These are phyloP conservation scores for Amoebophrya sp. DNA, from an alignment of 169 alveolate genomes.

Conservation along the genomic window DNA sequence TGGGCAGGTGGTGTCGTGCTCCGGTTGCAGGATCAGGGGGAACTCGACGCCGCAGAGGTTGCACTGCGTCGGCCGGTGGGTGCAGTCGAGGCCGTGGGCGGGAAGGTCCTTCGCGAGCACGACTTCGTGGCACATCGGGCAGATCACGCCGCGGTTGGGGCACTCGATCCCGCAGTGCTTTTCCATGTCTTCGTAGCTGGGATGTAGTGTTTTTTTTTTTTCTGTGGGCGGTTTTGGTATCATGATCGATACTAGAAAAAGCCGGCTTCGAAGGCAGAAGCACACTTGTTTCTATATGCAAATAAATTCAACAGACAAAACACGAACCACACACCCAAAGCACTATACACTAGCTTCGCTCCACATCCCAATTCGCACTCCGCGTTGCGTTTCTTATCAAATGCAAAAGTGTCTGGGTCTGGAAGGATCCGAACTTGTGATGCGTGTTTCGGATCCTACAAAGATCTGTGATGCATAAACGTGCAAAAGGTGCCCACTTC, in stretches of 20 bases:
- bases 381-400: not conserved
- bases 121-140: conserved; percentile 1
- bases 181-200: not conserved
- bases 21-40: not conserved
- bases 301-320: too few relatives aligned
- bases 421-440: too few relatives aligned
- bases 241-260: too few relatives aligned
- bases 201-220: too few relatives aligned
- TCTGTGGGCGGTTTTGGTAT: too few relatives aligned
- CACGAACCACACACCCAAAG: not conserved
- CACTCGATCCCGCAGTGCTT: not conserved
- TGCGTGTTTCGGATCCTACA: too few relatives aligned
- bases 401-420: too few relatives aligned
- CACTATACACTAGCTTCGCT: not conserved
- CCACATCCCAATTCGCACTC: conserved; percentile 8
- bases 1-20: not conserved
- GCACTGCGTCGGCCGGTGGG: not conserved
- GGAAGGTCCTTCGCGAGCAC: not conserved
- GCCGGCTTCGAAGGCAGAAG: too few relatives aligned
- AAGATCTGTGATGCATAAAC: too few relatives aligned
- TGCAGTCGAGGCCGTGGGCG: not conserved
- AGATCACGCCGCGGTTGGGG: not conserved
- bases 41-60: not conserved
- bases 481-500: too few relatives aligned
- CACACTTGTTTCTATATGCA: too few relatives aligned